A percentile compares a stretch with the other conserved stretches of the same genome.
Evolutionary conservation across 441 rosid genomes (phyloP).

Genomic region (Hypseocharis bilobata): DNA sequence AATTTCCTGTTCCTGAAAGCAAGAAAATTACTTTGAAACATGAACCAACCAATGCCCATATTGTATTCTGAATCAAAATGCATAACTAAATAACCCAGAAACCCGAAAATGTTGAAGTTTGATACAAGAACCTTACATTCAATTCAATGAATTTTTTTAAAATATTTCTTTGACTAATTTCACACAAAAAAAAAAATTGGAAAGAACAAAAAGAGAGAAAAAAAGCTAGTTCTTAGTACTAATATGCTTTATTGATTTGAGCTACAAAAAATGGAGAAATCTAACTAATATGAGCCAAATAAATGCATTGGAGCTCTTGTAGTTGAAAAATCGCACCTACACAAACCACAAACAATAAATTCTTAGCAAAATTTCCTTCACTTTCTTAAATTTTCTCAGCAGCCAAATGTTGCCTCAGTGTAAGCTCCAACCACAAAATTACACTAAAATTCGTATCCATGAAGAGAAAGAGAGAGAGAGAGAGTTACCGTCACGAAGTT

Average conservation of each 20-base stretch:
- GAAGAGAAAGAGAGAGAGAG: not conserved
- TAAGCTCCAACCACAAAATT: not conserved
- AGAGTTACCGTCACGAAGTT: conserved; percentile 10
- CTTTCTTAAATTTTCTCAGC: not conserved
- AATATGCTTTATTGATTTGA: not conserved
- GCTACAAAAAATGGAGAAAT: not conserved
- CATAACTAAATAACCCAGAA: not conserved
- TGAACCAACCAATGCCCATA: not conserved
- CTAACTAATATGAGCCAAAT: not conserved
- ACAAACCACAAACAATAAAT: not conserved
- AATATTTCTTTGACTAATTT: no score
- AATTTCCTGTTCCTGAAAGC: not conserved
- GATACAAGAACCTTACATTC: not conserved
- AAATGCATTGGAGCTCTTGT: not conserved
- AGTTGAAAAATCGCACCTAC: no score
- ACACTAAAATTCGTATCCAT: not conserved
- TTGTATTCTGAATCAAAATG: not conserved
- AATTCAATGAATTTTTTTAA: no score
- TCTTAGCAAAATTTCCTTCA: not conserved
- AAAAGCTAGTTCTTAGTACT: no score
- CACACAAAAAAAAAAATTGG: no score
- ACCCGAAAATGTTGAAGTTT: not conserved
- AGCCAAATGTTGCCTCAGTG: conserved; percentile 10
- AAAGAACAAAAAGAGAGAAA: no score
- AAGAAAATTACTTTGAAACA: not conserved